Conservation (phyloP, 352 stramenopile species). For the Pythium insidiosum region DNA sequence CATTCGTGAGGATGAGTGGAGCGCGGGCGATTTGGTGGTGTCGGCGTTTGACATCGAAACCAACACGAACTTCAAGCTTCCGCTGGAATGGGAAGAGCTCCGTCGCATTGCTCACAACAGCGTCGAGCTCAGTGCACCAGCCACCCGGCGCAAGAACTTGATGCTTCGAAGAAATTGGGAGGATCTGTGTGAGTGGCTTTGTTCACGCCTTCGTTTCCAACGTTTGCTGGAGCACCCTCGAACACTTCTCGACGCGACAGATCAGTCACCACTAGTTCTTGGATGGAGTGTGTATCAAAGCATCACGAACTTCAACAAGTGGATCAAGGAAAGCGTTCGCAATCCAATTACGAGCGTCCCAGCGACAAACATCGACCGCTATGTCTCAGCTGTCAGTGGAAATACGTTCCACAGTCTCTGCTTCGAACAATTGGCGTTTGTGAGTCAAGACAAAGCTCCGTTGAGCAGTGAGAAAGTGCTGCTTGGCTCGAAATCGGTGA, state of each 20-base stretch:
- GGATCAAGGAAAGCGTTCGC: slow-evolving; percentile 31
- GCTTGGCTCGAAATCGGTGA: no score
- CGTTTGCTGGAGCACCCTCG: slow-evolving; percentile 51
- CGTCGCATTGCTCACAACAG: slow-evolving; percentile 1
- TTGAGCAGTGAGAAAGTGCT: no score
- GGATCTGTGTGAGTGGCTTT: slow-evolving; percentile 48
- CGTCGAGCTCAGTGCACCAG: background rate
- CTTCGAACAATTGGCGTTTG: slow-evolving; percentile 50
- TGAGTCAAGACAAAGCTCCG: slow-evolving; percentile 16
- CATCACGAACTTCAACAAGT: slow-evolving; percentile 53
- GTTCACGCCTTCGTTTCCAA: slow-evolving; percentile 40
- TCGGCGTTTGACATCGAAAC: slow-evolving; percentile 29
- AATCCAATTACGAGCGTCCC: slow-evolving; percentile 31
- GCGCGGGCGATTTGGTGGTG: slow-evolving; percentile 46
- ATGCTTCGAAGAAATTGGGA: slow-evolving; percentile 29
- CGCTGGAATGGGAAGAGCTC: slow-evolving; percentile 44
- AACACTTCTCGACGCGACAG: no score
- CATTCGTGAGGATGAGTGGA: no score
- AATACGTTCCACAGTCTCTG: slow-evolving; percentile 30
- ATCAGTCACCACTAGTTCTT: no score
- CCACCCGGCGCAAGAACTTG: slow-evolving; percentile 12
- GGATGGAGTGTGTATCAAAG: no score
- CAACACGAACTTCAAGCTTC: slow-evolving; percentile 30
- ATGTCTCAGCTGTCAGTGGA: slow-evolving; percentile 23
- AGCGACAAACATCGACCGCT: slow-evolving; percentile 17